Percentiles rank a stretch among this genome's conserved stretches.
Conservation (phyloP, 805 yeast genomes). For the Saturnispora bothae region DNA sequence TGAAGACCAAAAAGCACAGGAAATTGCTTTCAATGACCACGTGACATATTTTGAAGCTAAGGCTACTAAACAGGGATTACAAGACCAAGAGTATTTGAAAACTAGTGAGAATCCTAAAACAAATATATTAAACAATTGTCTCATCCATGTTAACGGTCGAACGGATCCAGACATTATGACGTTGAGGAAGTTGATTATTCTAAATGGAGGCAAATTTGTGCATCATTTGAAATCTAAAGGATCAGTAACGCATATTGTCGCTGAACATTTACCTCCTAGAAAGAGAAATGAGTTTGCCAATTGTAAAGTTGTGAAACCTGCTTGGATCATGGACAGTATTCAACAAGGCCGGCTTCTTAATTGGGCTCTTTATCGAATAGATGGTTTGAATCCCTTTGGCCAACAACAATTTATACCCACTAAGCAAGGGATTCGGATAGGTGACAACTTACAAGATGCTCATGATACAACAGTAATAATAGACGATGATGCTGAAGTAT, state of each 20-base stretch:
- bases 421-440: slow-evolving; percentile 1
- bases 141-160: slow-evolving; percentile 78
- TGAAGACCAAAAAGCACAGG: slow-evolving; percentile 15
- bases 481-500: too few relatives aligned
- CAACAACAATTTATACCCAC: slow-evolving; percentile 34
- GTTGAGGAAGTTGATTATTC: slow-evolving; percentile 57
- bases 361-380: slow-evolving; percentile 61
- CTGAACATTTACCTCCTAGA: slow-evolving; percentile 67
- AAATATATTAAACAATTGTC: slow-evolving; percentile 50
- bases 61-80: slow-evolving; percentile 47
- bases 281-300: slow-evolving; percentile 56
- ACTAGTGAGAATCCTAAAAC: slow-evolving; percentile 38
- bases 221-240: slow-evolving; percentile 62
- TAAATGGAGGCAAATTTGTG: slow-evolving; percentile 72
- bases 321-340: slow-evolving; percentile 69
- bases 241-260: slow-evolving; percentile 75
- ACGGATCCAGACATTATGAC: slow-evolving; percentile 72
- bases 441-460: slow-evolving; percentile 4
- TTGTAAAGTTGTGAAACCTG: slow-evolving; percentile 69
- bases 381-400: slow-evolving; percentile 32
- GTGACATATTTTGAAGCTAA: slow-evolving; percentile 56
- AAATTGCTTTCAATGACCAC: slow-evolving; percentile 54
- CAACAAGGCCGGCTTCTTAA: slow-evolving; percentile 36
- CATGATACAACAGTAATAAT: slow-evolving; percentile 6
- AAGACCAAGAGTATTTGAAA: slow-evolving; percentile 38